phyloP scores from a whole-genome alignment of 1,284 basidiomycete species.

The Trichosporon ovoides region DNA sequence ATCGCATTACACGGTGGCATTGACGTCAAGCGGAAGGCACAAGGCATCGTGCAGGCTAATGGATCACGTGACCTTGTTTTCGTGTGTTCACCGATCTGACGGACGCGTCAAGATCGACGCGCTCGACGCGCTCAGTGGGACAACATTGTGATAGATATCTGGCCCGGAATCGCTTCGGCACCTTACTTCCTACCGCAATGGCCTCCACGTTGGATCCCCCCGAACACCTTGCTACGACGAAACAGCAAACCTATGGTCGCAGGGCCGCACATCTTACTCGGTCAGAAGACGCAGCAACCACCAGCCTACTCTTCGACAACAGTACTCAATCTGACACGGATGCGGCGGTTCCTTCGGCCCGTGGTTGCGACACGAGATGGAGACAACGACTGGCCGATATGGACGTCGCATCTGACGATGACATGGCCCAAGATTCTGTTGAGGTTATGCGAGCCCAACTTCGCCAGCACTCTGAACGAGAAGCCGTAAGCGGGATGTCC shows the following conservation, averaged over 20 bases:
- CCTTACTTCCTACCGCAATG: neutral
- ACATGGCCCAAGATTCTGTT: neutral
- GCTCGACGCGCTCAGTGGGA: neutral
- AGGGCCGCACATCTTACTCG: neutral
- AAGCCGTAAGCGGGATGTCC: no score
- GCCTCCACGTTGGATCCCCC: neutral
- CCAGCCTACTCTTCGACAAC: neutral
- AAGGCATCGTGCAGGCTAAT: neutral
- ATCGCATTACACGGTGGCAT: neutral
- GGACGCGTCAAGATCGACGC: constrained; percentile 1
- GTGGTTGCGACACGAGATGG: neutral
- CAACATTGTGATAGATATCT: no score
- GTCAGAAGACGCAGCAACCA: neutral
- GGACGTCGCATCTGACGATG: neutral
- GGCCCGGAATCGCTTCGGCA: no score
- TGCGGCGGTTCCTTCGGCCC: neutral
- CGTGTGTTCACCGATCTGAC: constrained; percentile 1
- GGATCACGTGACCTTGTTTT: constrained; percentile 3
- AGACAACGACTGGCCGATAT: neutral
- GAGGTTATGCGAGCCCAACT: neutral
- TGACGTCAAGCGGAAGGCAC: neutral
- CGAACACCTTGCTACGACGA: neutral
- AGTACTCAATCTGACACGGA: neutral
- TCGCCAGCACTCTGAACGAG: neutral
- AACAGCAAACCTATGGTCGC: neutral